Conservation (phyloP, 1,284 basidiomycete species). For the Microbotryum lychnidis-dioicae region DNA sequence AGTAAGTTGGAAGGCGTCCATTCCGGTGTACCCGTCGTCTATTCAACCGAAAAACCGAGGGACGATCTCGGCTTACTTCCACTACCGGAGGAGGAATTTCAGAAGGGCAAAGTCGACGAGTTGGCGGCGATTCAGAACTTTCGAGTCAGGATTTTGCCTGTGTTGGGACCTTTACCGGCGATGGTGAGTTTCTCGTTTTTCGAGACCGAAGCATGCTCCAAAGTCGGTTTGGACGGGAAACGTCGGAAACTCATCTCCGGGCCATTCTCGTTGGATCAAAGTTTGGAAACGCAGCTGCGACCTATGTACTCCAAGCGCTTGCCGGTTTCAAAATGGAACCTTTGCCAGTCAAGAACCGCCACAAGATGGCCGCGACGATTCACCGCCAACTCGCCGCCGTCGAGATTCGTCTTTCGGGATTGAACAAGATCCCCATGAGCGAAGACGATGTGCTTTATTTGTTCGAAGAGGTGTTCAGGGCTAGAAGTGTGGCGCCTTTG, state of each 20-base stretch:
- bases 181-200: slow-evolving; percentile 13
- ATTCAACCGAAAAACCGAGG: slow-evolving; percentile 85
- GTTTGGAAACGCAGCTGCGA: slow-evolving; percentile 80
- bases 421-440: slow-evolving; percentile 57
- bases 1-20: slow-evolving; percentile 30
- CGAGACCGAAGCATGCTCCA: neutral
- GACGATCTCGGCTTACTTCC: slow-evolving; percentile 78
- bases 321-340: slow-evolving; percentile 73
- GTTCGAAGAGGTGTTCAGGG: slow-evolving; percentile 78
- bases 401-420: slow-evolving; percentile 57
- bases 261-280: slow-evolving; percentile 39
- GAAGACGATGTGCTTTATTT: slow-evolving; percentile 71
- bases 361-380: slow-evolving; percentile 74
- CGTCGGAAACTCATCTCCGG: neutral
- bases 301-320: slow-evolving; percentile 74
- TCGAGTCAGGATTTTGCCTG: slow-evolving; percentile 79
- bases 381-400: slow-evolving; percentile 63
- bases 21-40: slow-evolving; percentile 43
- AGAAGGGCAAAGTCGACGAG: slow-evolving; percentile 82
- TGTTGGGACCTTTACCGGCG: slow-evolving; percentile 52
- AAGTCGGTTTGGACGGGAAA: neutral
- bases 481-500: slow-evolving; percentile 62
- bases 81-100: slow-evolving; percentile 82
- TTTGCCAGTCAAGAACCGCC: slow-evolving; percentile 69
- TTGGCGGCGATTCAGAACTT: slow-evolving; percentile 89